Percentiles rank a stretch among this genome's conserved stretches.
These are phyloP conservation scores for Ormosia semicastrata DNA, from an alignment of 306 rosid genomes.

Conservation along the genomic window DNA sequence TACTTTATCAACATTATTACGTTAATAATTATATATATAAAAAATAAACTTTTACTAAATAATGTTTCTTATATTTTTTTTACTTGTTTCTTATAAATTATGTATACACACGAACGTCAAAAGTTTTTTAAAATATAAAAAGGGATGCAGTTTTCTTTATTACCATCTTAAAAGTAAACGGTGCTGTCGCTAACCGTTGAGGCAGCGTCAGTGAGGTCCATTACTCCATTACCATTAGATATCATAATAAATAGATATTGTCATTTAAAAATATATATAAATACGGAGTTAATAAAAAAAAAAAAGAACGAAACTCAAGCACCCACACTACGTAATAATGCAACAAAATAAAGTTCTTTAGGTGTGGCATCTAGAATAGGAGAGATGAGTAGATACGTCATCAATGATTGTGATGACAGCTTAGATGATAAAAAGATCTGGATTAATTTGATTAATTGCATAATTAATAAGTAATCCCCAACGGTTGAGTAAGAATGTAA, in stretches of 20 bases:
- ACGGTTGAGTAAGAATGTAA: background rate
- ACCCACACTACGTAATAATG: background rate
- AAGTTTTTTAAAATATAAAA: background rate
- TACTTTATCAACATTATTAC: background rate
- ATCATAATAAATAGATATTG: background rate
- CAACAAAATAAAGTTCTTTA: slow-evolving; percentile 1
- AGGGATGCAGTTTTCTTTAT: background rate
- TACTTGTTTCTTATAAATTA: background rate
- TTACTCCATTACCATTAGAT: background rate
- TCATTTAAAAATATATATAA: background rate
- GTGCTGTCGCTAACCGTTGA: background rate
- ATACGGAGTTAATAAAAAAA: background rate
- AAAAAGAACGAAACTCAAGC: background rate
- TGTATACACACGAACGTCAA: background rate
- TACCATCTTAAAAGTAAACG: background rate
- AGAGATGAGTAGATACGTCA: background rate
- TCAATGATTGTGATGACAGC: slow-evolving; percentile 26
- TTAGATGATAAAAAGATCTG: background rate
- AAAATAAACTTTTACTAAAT: background rate
- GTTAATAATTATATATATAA: background rate
- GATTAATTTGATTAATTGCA: background rate
- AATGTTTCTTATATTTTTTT: background rate
- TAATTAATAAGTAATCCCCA: background rate
- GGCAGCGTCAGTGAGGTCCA: background rate
- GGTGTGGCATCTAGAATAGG: slow-evolving; percentile 1